A percentile compares a stretch with the other conserved stretches of the same genome.
phyloP scores from a whole-genome alignment of 495 filamentous ascomycete species.

The Aspergillus asperescens region DNA sequence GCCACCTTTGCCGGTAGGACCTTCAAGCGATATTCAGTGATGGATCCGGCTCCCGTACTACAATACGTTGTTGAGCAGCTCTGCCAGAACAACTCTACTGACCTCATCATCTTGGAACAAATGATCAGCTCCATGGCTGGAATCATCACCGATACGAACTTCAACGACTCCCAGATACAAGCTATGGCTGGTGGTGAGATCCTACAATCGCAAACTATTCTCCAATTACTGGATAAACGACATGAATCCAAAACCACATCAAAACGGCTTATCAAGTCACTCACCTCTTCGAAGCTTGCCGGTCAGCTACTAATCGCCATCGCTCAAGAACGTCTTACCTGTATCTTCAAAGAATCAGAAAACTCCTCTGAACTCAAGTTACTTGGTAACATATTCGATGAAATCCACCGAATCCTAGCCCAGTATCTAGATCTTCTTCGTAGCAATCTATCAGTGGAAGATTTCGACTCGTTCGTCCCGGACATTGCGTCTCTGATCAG shows the following conservation, averaged over 20 bases:
- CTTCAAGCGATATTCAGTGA: constrained; percentile 71
- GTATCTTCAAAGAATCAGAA: constrained; percentile 64
- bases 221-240: constrained; percentile 71
- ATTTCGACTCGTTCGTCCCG: constrained; percentile 81
- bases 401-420: constrained; percentile 74
- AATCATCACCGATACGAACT: constrained; percentile 74
- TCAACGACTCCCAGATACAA: constrained; percentile 78
- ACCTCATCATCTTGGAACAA: constrained; percentile 83
- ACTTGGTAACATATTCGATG: constrained; percentile 78
- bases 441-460: constrained; percentile 65
- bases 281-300: constrained; percentile 66
- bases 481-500: constrained; percentile 63
- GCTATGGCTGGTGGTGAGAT: constrained; percentile 81
- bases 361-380: constrained; percentile 71
- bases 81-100: constrained; percentile 69
- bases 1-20: constrained; percentile 81
- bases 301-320: constrained; percentile 80
- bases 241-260: constrained; percentile 63
- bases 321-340: constrained; percentile 79
- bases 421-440: constrained; percentile 88
- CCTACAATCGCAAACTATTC: constrained; percentile 71
- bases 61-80: constrained; percentile 86
- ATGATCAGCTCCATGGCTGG: constrained; percentile 88
- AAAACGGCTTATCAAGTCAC: constrained; percentile 68
- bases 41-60: constrained; percentile 80